Evolutionary conservation across 2,329 filamentous ascomycete species (phyloP), one percentile per base, ranked within the genome.

Genomic region (Hypoxylon rubiginosum): DNA sequence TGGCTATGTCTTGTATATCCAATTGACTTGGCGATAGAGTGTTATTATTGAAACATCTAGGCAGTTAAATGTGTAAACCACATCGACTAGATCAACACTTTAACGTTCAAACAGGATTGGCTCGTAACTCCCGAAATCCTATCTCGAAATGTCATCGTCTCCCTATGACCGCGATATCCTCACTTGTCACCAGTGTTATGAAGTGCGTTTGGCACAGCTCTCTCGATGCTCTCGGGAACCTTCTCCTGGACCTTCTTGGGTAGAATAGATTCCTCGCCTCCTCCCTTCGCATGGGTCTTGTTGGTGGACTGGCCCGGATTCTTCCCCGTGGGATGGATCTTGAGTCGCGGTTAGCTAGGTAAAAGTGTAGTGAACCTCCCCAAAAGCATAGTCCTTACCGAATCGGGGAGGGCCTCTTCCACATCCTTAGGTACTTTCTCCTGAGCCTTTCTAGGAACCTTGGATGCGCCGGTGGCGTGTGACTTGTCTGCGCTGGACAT

Each of bases 201-300:
- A 24, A 69, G 39, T 2, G 50, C 57, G 13, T 70, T 70, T 3
- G 68, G 68, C 10, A 70, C 59, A 13, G 66, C 63, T 45, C 57
- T 58, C 28, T 70, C 68, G 8, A 68, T 51, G 21, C 62, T 64
- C 36, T 69, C 68, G 0, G 65, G 67, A 9, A 70, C 58, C 13
- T 60, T 66, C 65, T 70, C 65, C 19, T 70, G 67, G n/a, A 68
- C 62, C 48, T 70, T 70, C 62, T 70, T 68, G 4, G 67, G 67
- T 2, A 70, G 36, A 17, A 70, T 28, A 9, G 68, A 70, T 45
- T 56, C 68, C 11, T 68, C 66, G 8, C 68, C 68, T n/a, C 41
- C 68, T 9, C 60, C 68, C 59, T 68, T 68, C 6, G 68, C 67
- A 26, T 68, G 67, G 15, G 62, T 68, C 59, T 70, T 68, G 52